Percentiles rank a stretch among this genome's conserved stretches.
These are phyloP conservation scores for Elsinoe fawcettii DNA, from an alignment of 2,329 filamentous ascomycete genomes.

Conservation along the genomic window DNA sequence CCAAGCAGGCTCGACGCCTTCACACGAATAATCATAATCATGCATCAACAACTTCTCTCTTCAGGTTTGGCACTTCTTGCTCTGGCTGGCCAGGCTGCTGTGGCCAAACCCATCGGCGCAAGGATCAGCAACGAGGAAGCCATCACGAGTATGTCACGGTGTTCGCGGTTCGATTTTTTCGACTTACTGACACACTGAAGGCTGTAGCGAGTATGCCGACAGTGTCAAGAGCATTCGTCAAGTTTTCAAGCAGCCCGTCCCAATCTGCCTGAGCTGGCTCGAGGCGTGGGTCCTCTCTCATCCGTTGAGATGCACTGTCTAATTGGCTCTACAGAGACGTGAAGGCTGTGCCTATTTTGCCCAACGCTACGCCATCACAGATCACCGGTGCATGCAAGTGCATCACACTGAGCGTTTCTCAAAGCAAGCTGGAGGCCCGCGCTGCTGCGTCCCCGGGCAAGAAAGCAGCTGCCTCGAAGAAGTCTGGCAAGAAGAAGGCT, in stretches of 20 bases:
- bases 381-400: conserved; percentile 8
- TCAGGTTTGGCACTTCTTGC: conserved; percentile 1
- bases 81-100: conserved; percentile 6
- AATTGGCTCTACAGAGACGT: neutral
- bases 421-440: neutral
- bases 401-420: conserved; percentile 3
- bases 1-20: conserved; percentile 10
- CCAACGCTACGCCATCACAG: neutral
- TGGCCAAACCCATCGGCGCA: neutral
- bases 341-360: neutral
- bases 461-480: neutral
- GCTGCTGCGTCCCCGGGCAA: neutral
- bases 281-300: neutral
- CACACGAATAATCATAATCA: neutral
- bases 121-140: conserved; percentile 2
- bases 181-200: neutral
- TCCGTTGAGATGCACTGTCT: neutral
- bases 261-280: conserved; percentile 2
- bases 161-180: neutral
- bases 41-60: neutral
- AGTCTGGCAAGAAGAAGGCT: neutral
- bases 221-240: neutral
- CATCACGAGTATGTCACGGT: neutral
- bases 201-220: conserved; percentile 3
- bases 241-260: conserved; percentile 7